Evolutionary conservation across 2,329 filamentous ascomycete species (phyloP).

Genomic region (Aspergillus costaricaensis): DNA sequence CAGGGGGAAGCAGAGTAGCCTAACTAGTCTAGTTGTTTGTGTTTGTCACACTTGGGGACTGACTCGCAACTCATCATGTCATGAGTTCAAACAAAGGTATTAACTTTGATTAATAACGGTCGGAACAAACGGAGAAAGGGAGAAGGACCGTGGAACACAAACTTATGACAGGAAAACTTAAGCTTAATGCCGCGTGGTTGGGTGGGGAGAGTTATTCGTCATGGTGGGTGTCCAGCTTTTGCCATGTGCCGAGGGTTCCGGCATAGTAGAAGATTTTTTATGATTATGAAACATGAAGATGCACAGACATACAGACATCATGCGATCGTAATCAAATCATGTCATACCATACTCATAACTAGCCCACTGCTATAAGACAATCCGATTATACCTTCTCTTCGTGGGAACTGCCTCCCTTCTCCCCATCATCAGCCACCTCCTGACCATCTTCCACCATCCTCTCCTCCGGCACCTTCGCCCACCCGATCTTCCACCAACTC

Average conservation of each 20-base stretch:
- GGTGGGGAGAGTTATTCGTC: not conserved
- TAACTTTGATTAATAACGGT: conserved; percentile 5
- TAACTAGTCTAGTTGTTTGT: no score
- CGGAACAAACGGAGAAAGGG: not conserved
- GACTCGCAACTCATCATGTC: not conserved
- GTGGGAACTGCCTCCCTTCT: not conserved
- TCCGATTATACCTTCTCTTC: not conserved
- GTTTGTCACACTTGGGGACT: not conserved
- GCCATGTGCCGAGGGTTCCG: not conserved
- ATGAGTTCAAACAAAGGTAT: not conserved
- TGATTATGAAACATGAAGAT: not conserved
- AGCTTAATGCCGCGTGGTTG: conserved; percentile 2
- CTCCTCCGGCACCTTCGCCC: not conserved
- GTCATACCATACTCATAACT: no score
- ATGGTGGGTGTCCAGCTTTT: not conserved
- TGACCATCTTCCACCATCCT: not conserved
- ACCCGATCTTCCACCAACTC: not conserved
- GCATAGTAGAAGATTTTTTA: not conserved
- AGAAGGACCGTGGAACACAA: not conserved
- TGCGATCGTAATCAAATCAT: no score
- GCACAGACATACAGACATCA: no score
- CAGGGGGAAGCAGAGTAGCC: no score
- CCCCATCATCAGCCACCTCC: not conserved
- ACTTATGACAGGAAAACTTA: not conserved
- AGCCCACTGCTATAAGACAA: no score